Evolutionary conservation across 768 basidiomycete species (phyloP).

Genomic region (Naganishia friedmannii): DNA sequence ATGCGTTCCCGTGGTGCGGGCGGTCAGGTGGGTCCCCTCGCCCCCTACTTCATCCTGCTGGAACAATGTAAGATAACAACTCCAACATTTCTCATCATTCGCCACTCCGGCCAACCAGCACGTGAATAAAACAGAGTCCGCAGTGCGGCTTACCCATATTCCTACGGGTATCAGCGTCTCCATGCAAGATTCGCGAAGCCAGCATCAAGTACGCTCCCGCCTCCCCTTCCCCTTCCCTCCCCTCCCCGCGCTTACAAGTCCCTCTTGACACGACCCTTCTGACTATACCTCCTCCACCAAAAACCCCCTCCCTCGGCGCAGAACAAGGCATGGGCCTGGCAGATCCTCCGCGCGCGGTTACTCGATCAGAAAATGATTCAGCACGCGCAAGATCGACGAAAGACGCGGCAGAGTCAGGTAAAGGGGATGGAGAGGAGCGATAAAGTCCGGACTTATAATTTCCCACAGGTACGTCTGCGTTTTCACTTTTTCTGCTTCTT

Average conservation of each 20-base stretch:
- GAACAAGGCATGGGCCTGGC: constrained; percentile 92
- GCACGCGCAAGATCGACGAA: constrained; percentile 69
- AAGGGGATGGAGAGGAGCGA: constrained; percentile 81
- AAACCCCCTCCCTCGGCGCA: constrained; percentile 51
- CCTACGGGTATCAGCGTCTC: constrained; percentile 92
- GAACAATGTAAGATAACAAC: too few relatives aligned
- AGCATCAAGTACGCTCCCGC: constrained; percentile 74
- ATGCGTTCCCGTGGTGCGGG: constrained; percentile 97
- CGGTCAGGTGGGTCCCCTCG: constrained; percentile 67
- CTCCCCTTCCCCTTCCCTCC: too few relatives aligned
- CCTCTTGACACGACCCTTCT: too few relatives aligned
- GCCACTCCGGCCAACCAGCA: too few relatives aligned
- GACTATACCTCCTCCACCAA: too few relatives aligned
- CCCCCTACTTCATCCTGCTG: too few relatives aligned
- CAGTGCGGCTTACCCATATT: constrained; percentile 85
- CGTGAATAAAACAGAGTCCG: constrained; percentile 98
- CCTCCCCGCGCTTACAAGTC: constrained; percentile 1
- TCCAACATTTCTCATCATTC: too few relatives aligned
- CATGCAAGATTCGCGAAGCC: constrained; percentile 96
- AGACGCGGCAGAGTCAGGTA: constrained; percentile 69
- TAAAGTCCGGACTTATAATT: constrained; percentile 95
- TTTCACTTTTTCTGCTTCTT: too few relatives aligned
- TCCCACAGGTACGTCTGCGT: constrained; percentile 53
- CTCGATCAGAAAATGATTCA: constrained; percentile 72
- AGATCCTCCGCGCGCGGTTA: constrained; percentile 78